Evolutionary conservation across 257 asterid genomes (phyloP).

Genomic region (Solanum pennellii): DNA sequence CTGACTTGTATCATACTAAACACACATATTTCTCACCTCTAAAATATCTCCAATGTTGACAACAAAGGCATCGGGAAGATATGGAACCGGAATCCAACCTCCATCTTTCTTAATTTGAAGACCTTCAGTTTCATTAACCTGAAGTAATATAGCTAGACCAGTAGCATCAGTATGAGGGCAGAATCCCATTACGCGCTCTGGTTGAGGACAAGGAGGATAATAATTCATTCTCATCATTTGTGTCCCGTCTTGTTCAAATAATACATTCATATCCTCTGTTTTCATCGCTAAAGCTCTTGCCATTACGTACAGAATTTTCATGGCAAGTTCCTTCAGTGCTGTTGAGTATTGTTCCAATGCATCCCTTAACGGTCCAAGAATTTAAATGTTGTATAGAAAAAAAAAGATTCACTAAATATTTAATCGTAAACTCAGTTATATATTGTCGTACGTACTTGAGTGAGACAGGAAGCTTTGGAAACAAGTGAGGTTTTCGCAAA

Average conservation of each 20-base stretch:
- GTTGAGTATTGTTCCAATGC: slow-evolving; percentile 31
- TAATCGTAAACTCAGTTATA: no score
- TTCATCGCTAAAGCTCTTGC: not conserved
- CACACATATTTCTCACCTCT: slow-evolving; percentile 21
- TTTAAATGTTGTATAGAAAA: no score
- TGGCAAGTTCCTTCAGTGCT: slow-evolving; percentile 21
- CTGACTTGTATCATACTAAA: no score
- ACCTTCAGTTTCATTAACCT: slow-evolving; percentile 31
- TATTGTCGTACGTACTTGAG: not conserved
- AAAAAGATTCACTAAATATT: not conserved
- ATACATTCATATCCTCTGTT: not conserved
- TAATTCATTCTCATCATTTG: slow-evolving; percentile 44
- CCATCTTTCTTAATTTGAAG: slow-evolving; percentile 41
- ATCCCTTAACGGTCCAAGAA: slow-evolving; percentile 10
- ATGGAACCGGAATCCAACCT: slow-evolving; percentile 29
- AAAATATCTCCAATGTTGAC: slow-evolving; percentile 33
- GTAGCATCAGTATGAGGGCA: slow-evolving; percentile 29
- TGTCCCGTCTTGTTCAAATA: slow-evolving; percentile 1
- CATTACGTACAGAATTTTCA: slow-evolving; percentile 28
- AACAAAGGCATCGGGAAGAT: slow-evolving; percentile 34
- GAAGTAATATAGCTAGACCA: slow-evolving; percentile 39
- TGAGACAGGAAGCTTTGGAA: not conserved
- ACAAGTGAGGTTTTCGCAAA: not conserved
- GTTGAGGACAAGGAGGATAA: slow-evolving; percentile 45
- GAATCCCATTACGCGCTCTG: slow-evolving; percentile 37